phyloP scores from a whole-genome alignment of 306 rosid genomes.

The Ammopiptanthus mongolicus region DNA sequence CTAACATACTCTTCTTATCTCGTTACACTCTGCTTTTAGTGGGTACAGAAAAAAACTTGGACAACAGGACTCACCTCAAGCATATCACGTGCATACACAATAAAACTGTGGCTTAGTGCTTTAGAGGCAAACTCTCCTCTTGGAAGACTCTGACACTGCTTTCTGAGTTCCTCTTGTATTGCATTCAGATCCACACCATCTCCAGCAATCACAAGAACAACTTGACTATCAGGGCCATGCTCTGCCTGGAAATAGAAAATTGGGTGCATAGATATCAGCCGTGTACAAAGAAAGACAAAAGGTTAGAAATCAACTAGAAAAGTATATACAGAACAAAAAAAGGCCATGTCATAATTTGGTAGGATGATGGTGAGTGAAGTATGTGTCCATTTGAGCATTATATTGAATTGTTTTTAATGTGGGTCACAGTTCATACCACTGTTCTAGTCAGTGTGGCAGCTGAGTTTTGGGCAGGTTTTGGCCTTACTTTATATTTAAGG shows the following conservation, averaged over 20 bases:
- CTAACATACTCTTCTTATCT: neutral
- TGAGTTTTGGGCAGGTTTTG: too few species aligned
- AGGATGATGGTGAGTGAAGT: neutral
- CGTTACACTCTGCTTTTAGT: neutral
- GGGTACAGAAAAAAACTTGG: neutral
- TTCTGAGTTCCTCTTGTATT: slow-evolving; percentile 74
- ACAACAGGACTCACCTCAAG: slow-evolving; percentile 65
- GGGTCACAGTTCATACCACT: neutral
- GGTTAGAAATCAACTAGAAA: neutral
- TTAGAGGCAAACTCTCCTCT: slow-evolving; percentile 88
- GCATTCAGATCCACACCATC: slow-evolving; percentile 74
- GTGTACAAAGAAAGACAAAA: slow-evolving; percentile 1
- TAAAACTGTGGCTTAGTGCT: slow-evolving; percentile 88
- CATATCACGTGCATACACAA: slow-evolving; percentile 81
- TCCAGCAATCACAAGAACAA: slow-evolving; percentile 90
- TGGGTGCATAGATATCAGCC: slow-evolving; percentile 13
- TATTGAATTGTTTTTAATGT: neutral
- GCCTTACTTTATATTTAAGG: too few species aligned
- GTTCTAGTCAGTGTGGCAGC: neutral
- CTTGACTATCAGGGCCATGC: slow-evolving; percentile 99
- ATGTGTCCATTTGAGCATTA: neutral
- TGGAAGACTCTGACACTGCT: slow-evolving; percentile 90
- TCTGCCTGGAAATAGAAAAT: slow-evolving; percentile 71
- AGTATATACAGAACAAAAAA: neutral
- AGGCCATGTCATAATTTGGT: neutral